Evolutionary conservation across 306 rosid genomes (phyloP).

Genomic region (Quercus bicolor): DNA sequence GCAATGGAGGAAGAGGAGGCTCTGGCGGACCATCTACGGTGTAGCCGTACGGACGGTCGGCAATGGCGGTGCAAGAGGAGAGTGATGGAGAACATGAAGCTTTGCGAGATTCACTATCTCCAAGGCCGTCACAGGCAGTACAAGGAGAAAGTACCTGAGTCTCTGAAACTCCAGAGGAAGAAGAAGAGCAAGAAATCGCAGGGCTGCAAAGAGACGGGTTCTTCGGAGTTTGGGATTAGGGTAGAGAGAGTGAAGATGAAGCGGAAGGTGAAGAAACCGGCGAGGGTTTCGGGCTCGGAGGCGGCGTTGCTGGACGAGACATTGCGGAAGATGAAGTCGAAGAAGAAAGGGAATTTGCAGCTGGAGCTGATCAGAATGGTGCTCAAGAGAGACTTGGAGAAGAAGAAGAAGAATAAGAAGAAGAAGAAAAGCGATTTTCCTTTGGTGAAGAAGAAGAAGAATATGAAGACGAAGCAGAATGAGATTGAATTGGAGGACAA

Average conservation of each 20-base stretch:
- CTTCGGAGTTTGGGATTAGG: constrained; percentile 44
- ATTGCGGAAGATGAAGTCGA: constrained; percentile 34
- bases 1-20: constrained; percentile 42
- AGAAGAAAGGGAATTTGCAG: constrained; percentile 58
- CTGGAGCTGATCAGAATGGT: constrained; percentile 89
- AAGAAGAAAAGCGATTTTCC: constrained; percentile 5
- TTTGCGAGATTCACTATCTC: constrained; percentile 85
- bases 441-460: constrained; percentile 15
- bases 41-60: constrained; percentile 87
- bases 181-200: constrained; percentile 31
- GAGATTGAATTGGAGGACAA: constrained; percentile 33
- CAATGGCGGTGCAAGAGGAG: constrained; percentile 92
- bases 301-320: constrained; percentile 32
- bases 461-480: constrained; percentile 17
- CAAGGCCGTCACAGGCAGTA: constrained; percentile 84
- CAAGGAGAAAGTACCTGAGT: constrained; percentile 81
- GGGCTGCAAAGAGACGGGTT: constrained; percentile 23
- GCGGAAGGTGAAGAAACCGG: constrained; percentile 47
- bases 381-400: constrained; percentile 75
- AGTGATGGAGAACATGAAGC: constrained; percentile 73
- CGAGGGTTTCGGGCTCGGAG: constrained; percentile 30
- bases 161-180: constrained; percentile 72
- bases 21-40: constrained; percentile 74
- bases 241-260: constrained; percentile 29
- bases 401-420: constrained; percentile 29